Evolutionary conservation across 2,329 filamentous ascomycete species (phyloP), one percentile per base, ranked within the genome.

Genomic region (Cephalotrichum gorgonifer): DNA sequence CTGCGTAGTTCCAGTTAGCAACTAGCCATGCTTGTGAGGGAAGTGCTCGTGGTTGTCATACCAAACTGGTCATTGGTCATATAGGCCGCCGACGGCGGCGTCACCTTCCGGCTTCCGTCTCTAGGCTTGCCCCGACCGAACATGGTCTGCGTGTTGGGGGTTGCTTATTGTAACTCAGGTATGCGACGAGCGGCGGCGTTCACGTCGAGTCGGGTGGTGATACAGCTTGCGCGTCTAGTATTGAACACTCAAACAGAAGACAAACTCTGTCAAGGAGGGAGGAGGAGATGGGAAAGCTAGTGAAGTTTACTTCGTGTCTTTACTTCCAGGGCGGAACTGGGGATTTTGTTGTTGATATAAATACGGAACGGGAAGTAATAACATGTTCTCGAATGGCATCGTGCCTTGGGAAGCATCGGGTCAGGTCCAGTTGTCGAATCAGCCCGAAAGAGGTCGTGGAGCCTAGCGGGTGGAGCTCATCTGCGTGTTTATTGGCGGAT

Each of bases 61-160:
- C 81, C 79, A 58, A 84, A 83, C 62, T 85, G 79, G 47, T 83
- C 79, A 61, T 76, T 81, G 51, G 72, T 73, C 80, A 85, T 84
- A 64, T 82, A 83, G 23, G 73, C 71, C 30, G 79, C 74, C 45
- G 78, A 78, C 48, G 80, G 79, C 52, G 80, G 76, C 55, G 78
- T 75, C 58, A 76, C 73, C 66, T 78, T 81, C 52, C 74, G 70
- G 47, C 70, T 26, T 30, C 47, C 42, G 14, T 44, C 47, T 20
- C 25, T 43, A 14, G 41, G 23, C 26, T 38, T 31, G 15, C 28
- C 41, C 26, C 41, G 41, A 15, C n/a, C 22, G 12, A 48, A 48
- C 26, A 42, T 31, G 15, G 35, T 31, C 17, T 26, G 14, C 3
- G 11, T 15, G 35, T 6, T 8, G 35, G 12, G 35, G 17, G 20